phyloP scores from a whole-genome alignment of 352 stramenopile species.

The Lagenidium giganteum region DNA sequence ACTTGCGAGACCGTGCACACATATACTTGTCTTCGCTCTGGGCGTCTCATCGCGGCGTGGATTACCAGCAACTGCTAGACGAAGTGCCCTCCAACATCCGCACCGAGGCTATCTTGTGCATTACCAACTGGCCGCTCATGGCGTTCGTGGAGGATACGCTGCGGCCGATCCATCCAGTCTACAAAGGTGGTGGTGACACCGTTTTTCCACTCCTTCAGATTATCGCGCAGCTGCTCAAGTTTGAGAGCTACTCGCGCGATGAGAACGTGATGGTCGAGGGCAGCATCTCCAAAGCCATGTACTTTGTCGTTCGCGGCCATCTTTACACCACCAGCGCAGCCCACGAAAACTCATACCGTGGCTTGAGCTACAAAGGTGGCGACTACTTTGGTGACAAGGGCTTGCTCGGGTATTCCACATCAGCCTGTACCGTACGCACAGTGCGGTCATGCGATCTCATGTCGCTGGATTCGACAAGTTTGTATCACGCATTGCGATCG shows the following conservation, averaged over 20 bases:
- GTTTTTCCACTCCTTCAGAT: background rate
- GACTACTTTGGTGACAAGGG: conserved; percentile 2
- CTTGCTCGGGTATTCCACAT: background rate
- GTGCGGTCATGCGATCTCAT: conserved; percentile 2
- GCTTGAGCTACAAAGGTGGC: background rate
- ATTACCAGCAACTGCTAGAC: background rate
- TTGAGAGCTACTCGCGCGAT: conserved; percentile 1
- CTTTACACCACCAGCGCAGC: conserved; percentile 3
- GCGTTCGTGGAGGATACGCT: background rate
- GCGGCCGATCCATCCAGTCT: background rate
- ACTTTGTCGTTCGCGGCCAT: conserved; percentile 3
- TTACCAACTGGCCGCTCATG: background rate
- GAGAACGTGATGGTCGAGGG: conserved; percentile 6
- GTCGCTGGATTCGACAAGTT: background rate
- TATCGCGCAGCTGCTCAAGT: background rate
- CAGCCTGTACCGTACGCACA: background rate
- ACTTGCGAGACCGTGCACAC: background rate
- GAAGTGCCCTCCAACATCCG: conserved; percentile 3
- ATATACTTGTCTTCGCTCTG: background rate
- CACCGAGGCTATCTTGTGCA: background rate
- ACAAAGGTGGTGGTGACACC: background rate
- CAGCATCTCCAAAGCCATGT: conserved; percentile 1
- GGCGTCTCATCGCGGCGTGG: background rate
- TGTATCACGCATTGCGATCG: conserved; percentile 1
- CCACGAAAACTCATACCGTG: background rate